Evolutionary conservation across 257 asterid genomes (phyloP).

Genomic region (Rubia yunnanensis): DNA sequence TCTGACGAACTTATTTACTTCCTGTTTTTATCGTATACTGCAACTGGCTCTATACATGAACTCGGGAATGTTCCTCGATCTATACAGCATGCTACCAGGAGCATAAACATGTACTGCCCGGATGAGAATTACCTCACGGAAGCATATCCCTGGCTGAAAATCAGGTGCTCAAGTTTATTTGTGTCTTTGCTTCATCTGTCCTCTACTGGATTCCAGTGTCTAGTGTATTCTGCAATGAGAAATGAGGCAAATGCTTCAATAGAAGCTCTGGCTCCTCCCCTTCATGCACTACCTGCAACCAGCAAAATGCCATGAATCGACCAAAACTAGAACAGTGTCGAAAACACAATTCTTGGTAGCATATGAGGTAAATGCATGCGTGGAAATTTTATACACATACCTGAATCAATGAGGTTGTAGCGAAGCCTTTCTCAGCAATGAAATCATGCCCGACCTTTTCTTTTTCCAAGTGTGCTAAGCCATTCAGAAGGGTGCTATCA

Average conservation of each 20-base stretch:
- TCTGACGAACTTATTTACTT: constrained; percentile 13
- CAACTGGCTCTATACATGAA: constrained; percentile 27
- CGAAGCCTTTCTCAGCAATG: constrained; percentile 39
- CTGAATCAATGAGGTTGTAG: constrained; percentile 31
- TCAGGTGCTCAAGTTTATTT: neutral
- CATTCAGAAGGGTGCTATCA: constrained; percentile 21
- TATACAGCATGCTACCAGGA: constrained; percentile 41
- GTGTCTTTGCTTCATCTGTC: neutral
- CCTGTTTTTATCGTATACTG: constrained; percentile 10
- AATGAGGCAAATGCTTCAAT: constrained; percentile 25
- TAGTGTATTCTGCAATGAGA: constrained; percentile 29
- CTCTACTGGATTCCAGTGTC: constrained; percentile 25
- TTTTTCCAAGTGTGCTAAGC: constrained; percentile 23
- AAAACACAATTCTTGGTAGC: neutral
- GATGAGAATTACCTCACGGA: constrained; percentile 27
- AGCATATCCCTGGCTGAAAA: neutral
- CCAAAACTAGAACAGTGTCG: too few relatives aligned
- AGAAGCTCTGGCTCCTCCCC: constrained; percentile 46
- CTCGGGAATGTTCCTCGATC: constrained; percentile 8
- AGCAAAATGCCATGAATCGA: neutral
- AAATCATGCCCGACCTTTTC: constrained; percentile 26
- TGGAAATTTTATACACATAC: constrained; percentile 10
- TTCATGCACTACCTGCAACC: constrained; percentile 42
- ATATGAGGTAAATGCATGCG: neutral
- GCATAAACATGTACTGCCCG: constrained; percentile 20